Evolutionary conservation across 2,329 filamentous ascomycete genomes (phyloP).

Genomic region (Penicillium rolfsii): DNA sequence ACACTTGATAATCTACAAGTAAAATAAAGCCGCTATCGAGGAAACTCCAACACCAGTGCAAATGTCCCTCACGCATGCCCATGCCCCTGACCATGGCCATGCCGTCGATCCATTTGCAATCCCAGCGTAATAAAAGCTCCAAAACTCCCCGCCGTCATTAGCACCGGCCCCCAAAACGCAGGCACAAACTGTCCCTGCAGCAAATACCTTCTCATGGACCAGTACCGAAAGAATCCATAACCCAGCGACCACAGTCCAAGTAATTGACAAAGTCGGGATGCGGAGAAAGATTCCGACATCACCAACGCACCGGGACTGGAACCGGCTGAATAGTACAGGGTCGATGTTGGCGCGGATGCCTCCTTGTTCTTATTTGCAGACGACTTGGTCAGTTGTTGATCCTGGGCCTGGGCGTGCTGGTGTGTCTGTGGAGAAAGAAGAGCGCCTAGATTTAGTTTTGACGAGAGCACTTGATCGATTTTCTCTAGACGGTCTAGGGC

Average conservation of each 20-base stretch:
- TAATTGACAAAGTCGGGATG: conserved; percentile 27
- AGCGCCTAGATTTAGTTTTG: conserved; percentile 14
- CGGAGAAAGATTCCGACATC: conserved; percentile 12
- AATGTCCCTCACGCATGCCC: background rate
- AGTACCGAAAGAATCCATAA: conserved; percentile 34
- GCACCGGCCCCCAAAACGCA: conserved; percentile 36
- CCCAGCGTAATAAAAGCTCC: conserved; percentile 23
- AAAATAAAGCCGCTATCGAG: background rate
- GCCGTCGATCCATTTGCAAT: conserved; percentile 19
- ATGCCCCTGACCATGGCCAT: background rate
- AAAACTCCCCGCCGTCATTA: conserved; percentile 32
- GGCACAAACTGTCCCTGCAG: conserved; percentile 33
- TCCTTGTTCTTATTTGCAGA: background rate
- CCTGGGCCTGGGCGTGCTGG: background rate
- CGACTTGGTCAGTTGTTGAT: background rate
- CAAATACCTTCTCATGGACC: conserved; percentile 32
- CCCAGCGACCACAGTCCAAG: conserved; percentile 36
- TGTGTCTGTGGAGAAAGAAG: background rate
- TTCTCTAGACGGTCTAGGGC: conserved; percentile 34
- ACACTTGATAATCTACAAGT: background rate
- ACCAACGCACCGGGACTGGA: background rate
- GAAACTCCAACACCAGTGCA: background rate
- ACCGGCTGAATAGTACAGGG: no score
- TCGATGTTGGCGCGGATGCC: no score
- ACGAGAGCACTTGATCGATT: conserved; percentile 33